Evolutionary conservation across 768 basidiomycete genomes (phyloP).

Genomic region (Trichaptum fuscoviolaceum): DNA sequence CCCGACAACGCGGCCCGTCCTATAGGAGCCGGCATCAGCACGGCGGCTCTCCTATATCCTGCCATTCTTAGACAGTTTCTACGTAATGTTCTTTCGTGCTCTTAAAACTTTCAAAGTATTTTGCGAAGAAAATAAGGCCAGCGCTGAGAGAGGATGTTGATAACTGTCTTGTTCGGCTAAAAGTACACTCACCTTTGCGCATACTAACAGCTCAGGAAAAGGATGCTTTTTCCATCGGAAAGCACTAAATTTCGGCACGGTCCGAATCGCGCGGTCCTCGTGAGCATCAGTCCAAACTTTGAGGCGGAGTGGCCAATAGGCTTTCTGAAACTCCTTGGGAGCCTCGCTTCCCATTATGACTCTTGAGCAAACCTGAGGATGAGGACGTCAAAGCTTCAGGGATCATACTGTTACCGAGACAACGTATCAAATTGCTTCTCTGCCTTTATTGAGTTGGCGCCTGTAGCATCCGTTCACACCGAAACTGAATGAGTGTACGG

Average conservation of each 20-base stretch:
- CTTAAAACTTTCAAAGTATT: no score
- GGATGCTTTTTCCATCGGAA: not conserved
- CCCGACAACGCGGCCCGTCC: not conserved
- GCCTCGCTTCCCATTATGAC: not conserved
- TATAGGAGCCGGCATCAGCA: not conserved
- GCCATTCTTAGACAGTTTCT: not conserved
- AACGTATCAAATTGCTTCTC: not conserved
- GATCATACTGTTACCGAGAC: not conserved
- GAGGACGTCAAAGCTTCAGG: not conserved
- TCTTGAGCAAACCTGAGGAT: not conserved
- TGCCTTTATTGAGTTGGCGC: not conserved
- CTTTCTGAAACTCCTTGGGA: not conserved
- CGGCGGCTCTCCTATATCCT: not conserved
- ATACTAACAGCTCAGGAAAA: no score
- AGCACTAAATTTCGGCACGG: not conserved
- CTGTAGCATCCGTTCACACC: not conserved
- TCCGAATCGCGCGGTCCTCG: not conserved
- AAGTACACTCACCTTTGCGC: no score
- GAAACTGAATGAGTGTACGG: not conserved
- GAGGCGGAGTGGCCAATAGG: not conserved
- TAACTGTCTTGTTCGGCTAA: no score
- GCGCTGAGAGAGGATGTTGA: no score
- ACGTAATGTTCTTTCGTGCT: not conserved
- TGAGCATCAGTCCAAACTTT: not conserved
- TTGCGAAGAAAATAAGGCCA: no score